phyloP scores from a whole-genome alignment of 495 filamentous ascomycete species.

The Aspergillus coremiiformis region DNA sequence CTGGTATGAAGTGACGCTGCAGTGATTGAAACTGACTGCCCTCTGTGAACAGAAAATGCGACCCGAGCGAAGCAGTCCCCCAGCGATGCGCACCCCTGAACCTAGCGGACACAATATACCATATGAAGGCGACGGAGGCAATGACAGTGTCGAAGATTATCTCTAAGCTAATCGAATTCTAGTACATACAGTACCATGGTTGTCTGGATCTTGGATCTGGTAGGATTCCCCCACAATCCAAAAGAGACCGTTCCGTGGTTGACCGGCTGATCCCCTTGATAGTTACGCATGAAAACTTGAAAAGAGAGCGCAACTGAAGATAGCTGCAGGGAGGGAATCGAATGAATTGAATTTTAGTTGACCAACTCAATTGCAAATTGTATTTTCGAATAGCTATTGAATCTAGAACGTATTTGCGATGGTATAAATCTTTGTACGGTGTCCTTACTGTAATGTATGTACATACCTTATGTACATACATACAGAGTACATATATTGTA shows the following conservation, averaged over 20 bases:
- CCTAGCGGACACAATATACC: neutral
- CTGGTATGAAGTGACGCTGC: neutral
- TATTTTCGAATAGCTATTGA: no score
- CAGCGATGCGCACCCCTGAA: constrained; percentile 9
- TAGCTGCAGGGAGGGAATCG: neutral
- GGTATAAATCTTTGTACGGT: no score
- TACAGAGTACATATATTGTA: no score
- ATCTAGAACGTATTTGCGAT: no score
- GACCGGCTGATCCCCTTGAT: neutral
- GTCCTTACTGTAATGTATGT: no score
- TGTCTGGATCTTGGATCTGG: neutral
- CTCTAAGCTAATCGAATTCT: neutral
- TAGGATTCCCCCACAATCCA: neutral
- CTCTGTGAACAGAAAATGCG: constrained; percentile 6
- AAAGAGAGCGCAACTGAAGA: neutral
- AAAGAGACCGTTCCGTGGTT: neutral
- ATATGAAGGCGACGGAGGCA: constrained; percentile 17
- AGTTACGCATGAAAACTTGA: no score
- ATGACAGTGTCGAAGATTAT: constrained; percentile 11
- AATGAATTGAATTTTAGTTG: no score
- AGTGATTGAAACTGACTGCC: neutral
- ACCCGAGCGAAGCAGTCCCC: constrained; percentile 2
- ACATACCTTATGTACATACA: no score
- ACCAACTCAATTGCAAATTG: no score
- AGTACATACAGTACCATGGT: constrained; percentile 1